Base-by-base conservation (phyloP, 306 rosid species). In the Benincasa hispida region DNA sequence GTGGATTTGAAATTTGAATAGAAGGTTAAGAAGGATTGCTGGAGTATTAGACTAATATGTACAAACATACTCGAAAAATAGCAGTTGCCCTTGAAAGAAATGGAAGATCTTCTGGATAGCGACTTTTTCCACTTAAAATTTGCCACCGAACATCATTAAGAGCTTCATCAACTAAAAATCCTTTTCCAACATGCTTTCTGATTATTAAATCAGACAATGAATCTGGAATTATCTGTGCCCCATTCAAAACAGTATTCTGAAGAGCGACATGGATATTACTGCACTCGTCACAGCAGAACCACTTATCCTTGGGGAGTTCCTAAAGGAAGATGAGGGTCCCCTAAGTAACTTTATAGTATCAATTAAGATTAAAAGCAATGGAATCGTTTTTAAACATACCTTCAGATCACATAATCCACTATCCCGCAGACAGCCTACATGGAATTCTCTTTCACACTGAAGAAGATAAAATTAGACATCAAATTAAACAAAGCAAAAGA, bases 401-500 rank as follows among this genome's bases (percentile, higher is more conserved):
- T 90, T 81, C 82, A 95, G 83, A 87, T 92, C 93, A 27, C 98
- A 92, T 28, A 89, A 82, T 74, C 98, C 93, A 80, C 84, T 87
- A 45, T 85, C 82, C 58, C 97, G 90, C 88, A 95, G 82, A 86
- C 99, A 95, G 57, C 98, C 99, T 6, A 95, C 99, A 68, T 95
- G 99, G 70, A 87, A 95, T 90, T 95, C 99, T 89, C 89, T 95
- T 85, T 95, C 99, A 81, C 99, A 95, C 99, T 95, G 81, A 85
- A 70, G 41, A 88, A 83, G 18, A 78, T 56, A 48, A 27, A 76
- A 80, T 67, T 69, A n/a, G 77, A 57, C 39, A 51, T 51, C 51
- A 50, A 57, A 50, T 58, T 63, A 50, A 56, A 41, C 63, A 53
- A 68, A 75, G 69, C 24, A 45, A 63, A 22, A 63, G 45, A 13